phyloP scores from a whole-genome alignment of 257 asterid genomes.

The Verbascum thapsus region DNA sequence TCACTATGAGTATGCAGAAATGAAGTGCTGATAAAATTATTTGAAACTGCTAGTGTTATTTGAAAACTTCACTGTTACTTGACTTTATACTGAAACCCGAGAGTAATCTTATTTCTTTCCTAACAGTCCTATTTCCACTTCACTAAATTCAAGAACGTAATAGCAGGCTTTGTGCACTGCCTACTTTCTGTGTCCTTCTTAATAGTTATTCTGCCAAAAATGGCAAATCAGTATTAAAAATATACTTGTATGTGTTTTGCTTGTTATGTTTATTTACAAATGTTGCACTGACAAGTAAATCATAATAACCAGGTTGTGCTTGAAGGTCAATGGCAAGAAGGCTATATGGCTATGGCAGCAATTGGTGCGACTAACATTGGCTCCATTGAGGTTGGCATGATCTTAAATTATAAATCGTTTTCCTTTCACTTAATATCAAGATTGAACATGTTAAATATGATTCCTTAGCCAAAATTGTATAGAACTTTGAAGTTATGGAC shows the following conservation, averaged over 20 bases:
- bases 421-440: conserved; percentile 3
- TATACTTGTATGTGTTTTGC: conserved; percentile 19
- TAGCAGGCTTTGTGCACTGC: conserved; percentile 2
- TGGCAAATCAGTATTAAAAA: conserved; percentile 3
- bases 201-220: not conserved
- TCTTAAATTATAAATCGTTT: conserved; percentile 21
- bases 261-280: conserved; percentile 11
- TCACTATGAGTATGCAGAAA: too few relatives aligned
- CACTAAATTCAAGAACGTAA: conserved; percentile 8
- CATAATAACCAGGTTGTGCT: conserved; percentile 72
- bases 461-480: conserved; percentile 11
- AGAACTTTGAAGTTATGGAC: conserved; percentile 10
- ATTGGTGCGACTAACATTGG: conserved; percentile 96
- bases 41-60: not conserved
- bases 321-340: conserved; percentile 93
- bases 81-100: not conserved
- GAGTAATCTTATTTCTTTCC: not conserved
- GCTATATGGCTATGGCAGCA: conserved; percentile 97
- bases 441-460: conserved; percentile 13
- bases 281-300: conserved; percentile 29
- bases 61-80: not conserved
- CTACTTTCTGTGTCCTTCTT: not conserved
- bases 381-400: conserved; percentile 71
- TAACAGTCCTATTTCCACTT: not conserved
- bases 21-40: too few relatives aligned